Conservation (phyloP, 2,329 filamentous ascomycete species). For the Nannizziopsis arthrosporioides region DNA sequence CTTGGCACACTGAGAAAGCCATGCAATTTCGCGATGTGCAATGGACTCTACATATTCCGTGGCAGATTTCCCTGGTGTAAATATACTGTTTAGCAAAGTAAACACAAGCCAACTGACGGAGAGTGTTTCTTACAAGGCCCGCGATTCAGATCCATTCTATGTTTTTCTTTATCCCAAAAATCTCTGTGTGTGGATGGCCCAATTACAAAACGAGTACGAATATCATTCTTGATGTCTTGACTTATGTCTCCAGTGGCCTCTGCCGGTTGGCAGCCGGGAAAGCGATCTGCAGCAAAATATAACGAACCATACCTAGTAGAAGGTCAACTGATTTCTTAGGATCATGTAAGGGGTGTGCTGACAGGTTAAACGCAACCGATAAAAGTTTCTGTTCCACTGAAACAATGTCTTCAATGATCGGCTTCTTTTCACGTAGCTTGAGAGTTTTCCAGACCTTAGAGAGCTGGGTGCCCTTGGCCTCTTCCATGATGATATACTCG, state of each 20-base stretch:
- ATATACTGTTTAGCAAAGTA: no score
- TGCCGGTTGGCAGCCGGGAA: neutral
- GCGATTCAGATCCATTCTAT: slow-evolving; percentile 26
- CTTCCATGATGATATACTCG: slow-evolving; percentile 22
- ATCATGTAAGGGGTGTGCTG: no score
- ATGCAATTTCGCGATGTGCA: slow-evolving; percentile 25
- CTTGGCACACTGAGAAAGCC: slow-evolving; percentile 18
- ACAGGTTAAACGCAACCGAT: slow-evolving; percentile 12
- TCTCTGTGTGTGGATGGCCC: neutral
- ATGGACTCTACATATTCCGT: slow-evolving; percentile 24
- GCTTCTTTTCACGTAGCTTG: slow-evolving; percentile 19
- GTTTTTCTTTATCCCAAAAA: slow-evolving; percentile 27
- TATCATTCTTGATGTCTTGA: neutral
- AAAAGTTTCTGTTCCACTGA: slow-evolving; percentile 15
- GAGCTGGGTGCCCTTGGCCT: slow-evolving; percentile 23
- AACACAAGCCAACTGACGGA: neutral
- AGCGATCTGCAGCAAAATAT: neutral
- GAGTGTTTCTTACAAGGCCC: slow-evolving; percentile 28
- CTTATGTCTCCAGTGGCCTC: neutral
- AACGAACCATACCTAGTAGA: neutral
- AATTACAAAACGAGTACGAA: neutral
- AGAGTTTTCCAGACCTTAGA: slow-evolving; percentile 22
- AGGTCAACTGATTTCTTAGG: no score
- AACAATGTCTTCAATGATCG: slow-evolving; percentile 19
- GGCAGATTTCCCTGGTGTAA: slow-evolving; percentile 25